Evolutionary conservation across 75 land plant genomes (phyloP).

Genomic region (Pinus taeda): DNA sequence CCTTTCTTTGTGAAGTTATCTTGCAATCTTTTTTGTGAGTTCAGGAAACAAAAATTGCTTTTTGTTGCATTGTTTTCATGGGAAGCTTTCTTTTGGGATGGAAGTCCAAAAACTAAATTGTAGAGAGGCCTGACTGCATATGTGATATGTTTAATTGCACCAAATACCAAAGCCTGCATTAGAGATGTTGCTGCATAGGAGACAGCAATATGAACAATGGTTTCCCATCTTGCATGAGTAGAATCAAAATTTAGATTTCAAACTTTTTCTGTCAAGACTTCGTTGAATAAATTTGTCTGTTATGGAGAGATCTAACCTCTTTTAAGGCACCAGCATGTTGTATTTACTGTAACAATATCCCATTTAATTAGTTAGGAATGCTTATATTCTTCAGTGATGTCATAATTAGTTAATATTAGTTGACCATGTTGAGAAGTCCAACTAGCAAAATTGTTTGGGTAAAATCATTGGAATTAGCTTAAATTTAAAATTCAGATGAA

Average conservation of each 20-base stretch:
- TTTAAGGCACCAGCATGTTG: background rate
- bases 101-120: background rate
- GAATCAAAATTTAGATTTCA: background rate
- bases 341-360: background rate
- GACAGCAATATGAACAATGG: background rate
- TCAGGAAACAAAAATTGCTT: background rate
- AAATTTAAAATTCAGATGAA: too few species aligned
- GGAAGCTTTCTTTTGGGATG: background rate
- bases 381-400: background rate
- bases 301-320: background rate
- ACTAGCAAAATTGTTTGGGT: background rate
- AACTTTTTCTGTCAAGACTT: background rate
- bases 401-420: background rate
- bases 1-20: background rate
- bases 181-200: background rate
- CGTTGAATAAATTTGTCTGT: background rate
- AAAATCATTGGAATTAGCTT: too few species aligned
- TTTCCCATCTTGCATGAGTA: background rate
- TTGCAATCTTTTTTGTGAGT: background rate
- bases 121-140: background rate
- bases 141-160: background rate
- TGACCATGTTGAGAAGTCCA: background rate
- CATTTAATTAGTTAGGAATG: background rate
- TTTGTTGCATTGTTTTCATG: slow-evolving; percentile 2
- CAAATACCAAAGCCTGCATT: background rate